A percentile compares a stretch with the other conserved stretches of the same genome.
These are phyloP conservation scores for Exophiala aquamarina DNA, from an alignment of 2,329 filamentous ascomycete species.

Conservation along the genomic window DNA sequence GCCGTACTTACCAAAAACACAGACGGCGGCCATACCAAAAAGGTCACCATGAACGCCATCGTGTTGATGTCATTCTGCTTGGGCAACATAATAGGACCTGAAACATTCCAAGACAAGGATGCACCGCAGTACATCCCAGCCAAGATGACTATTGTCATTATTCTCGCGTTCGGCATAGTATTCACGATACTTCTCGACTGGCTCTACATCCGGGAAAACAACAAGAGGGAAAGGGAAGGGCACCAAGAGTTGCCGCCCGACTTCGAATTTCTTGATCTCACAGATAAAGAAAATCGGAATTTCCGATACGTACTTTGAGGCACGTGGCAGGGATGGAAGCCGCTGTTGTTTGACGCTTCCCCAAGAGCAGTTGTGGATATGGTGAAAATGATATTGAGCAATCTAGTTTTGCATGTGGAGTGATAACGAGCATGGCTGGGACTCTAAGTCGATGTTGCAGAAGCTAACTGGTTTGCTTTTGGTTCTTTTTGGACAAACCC, in stretches of 20 bases:
- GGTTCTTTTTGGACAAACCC: no score
- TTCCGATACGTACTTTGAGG: slow-evolving; percentile 29
- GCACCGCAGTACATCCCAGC: slow-evolving; percentile 43
- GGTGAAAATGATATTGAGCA: no score
- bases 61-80: slow-evolving; percentile 44
- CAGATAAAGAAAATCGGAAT: slow-evolving; percentile 31
- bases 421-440: no score
- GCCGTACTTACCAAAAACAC: background rate
- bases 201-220: slow-evolving; percentile 35
- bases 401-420: no score
- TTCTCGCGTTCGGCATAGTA: slow-evolving; percentile 34
- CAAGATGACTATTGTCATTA: slow-evolving; percentile 42
- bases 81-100: slow-evolving; percentile 47
- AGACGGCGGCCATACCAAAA: slow-evolving; percentile 50
- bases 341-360: no score
- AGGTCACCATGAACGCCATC: slow-evolving; percentile 50
- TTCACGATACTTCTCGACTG: slow-evolving; percentile 29
- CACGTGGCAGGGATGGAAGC: no score
- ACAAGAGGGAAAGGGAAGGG: slow-evolving; percentile 26
- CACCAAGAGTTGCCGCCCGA: slow-evolving; percentile 25
- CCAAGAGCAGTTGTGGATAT: no score
- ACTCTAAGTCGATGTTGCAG: no score
- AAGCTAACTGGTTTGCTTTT: no score
- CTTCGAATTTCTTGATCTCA: slow-evolving; percentile 34
- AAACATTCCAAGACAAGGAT: slow-evolving; percentile 43